A percentile compares a stretch with the other conserved stretches of the same genome.
Conservation (phyloP, 441 rosid species). For the Erysimum cheiri region DNA sequence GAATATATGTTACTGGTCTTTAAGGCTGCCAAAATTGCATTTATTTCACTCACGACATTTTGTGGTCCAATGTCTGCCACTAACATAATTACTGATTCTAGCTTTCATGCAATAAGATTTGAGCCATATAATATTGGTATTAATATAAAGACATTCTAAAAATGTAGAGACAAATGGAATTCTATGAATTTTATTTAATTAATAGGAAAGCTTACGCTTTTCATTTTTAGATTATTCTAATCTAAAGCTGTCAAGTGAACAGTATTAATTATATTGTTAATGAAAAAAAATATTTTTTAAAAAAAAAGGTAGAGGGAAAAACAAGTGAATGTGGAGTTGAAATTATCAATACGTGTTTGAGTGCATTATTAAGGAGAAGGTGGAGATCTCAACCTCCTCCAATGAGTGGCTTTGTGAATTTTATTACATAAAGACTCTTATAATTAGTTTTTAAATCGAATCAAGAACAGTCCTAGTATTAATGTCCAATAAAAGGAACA, state of each 20-base stretch:
- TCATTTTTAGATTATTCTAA: slow-evolving; percentile 6
- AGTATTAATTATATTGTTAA: slow-evolving; percentile 14
- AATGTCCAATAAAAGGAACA: slow-evolving; percentile 22
- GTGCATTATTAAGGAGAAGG: slow-evolving; percentile 29
- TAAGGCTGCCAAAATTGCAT: slow-evolving; percentile 44
- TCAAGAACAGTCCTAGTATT: background rate
- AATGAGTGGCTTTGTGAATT: background rate
- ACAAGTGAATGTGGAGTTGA: slow-evolving; percentile 32
- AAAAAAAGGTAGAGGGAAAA: slow-evolving; percentile 3
- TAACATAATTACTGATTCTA: slow-evolving; percentile 27
- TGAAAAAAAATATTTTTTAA: background rate
- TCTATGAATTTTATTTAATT: background rate
- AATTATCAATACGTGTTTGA: slow-evolving; percentile 35
- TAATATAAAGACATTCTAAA: slow-evolving; percentile 2
- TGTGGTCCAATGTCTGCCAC: slow-evolving; percentile 47
- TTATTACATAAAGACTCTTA: background rate
- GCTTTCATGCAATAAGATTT: slow-evolving; percentile 21
- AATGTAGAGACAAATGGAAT: slow-evolving; percentile 9
- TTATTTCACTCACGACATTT: slow-evolving; percentile 21
- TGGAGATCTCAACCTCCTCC: slow-evolving; percentile 26
- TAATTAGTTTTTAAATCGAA: background rate
- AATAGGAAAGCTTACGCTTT: slow-evolving; percentile 19
- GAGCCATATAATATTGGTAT: slow-evolving; percentile 16
- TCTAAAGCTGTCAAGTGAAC: slow-evolving; percentile 30
- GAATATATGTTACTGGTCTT: slow-evolving; percentile 42